Base-by-base conservation (phyloP, 2,329 filamentous ascomycete genomes). In the Chrysoporthe austroafricana region DNA sequence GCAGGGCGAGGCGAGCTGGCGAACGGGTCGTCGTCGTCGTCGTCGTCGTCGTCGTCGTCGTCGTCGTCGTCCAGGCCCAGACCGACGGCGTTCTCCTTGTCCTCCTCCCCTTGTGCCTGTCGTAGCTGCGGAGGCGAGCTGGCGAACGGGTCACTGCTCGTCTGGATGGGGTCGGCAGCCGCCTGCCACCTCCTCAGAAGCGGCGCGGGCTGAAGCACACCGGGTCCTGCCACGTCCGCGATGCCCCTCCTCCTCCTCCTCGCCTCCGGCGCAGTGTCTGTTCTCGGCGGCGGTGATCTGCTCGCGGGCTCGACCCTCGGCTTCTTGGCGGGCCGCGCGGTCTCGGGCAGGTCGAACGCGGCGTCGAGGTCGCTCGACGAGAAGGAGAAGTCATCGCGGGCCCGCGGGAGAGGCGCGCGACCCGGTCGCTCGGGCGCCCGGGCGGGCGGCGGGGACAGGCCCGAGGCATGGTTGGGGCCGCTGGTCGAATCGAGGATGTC, bases 351-450 rank as follows among this genome's bases (percentile, higher is more conserved):
- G 13, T 62, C 21, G 21, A 48, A 18, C 13, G 16, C 34, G 39
- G 6, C 21, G 11, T 74, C 71, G 6, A 62, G 57, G 56, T 84
- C 82, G 60, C 80, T 78, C 0, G 77, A 79, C 13, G 79, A 70
- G 62, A 78, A 77, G n/a, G 77, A 68, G 36, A 78, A 75, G 57
- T 74, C 60, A 26, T 73, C 66, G 39, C 3, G 14, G 2, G 42
- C 62, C 2, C 59, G 52, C 3, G 46, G 14, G 18, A n/a, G 56
- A 39, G 39, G 32, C n/a, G 16, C 52, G 43, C 13, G 46, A 62
- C 8, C 39, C 16, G 16, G 13, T 36, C 13, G 60, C 36, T 34
- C 7, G 11, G 61, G 9, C 8, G 11, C 44, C 34, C 44, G 7
- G 9, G 36, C 32, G 8, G n/a, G 13, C 18, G 36, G 52, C 14